phyloP scores from a whole-genome alignment of 2,329 filamentous ascomycete species.

The Aspergillus pseudoterreus region DNA sequence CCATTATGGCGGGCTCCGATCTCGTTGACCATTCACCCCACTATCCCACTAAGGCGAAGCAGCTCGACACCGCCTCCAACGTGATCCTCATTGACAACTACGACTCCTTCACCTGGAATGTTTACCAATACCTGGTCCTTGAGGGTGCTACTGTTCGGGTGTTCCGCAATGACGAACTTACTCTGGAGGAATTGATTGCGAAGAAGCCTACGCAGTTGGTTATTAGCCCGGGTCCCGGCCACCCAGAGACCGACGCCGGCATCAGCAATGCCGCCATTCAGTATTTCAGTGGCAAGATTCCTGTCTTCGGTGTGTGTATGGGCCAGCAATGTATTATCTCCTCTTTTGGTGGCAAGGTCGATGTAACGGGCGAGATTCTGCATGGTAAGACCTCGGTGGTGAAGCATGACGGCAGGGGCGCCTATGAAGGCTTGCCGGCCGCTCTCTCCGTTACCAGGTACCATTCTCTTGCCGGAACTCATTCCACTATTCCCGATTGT shows the following conservation, averaged over 20 bases:
- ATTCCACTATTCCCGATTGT: constrained; percentile 77
- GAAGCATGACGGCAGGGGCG: constrained; percentile 84
- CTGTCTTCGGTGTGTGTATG: constrained; percentile 97
- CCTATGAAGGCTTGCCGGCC: constrained; percentile 77
- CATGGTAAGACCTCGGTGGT: constrained; percentile 95
- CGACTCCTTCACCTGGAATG: constrained; percentile 99
- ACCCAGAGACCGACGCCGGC: constrained; percentile 86
- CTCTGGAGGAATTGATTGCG: constrained; percentile 74
- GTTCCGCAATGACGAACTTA: constrained; percentile 87
- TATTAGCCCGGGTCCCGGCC: constrained; percentile 90
- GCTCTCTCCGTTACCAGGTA: constrained; percentile 87
- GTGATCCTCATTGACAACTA: constrained; percentile 98
- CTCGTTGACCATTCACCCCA: constrained; percentile 76
- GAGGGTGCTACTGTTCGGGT: constrained; percentile 90
- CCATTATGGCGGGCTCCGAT: constrained; percentile 35
- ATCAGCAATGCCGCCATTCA: constrained; percentile 88
- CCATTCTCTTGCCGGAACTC: constrained; percentile 90
- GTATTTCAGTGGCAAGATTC: constrained; percentile 90
- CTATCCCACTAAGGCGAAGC: constrained; percentile 70
- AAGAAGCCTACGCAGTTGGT: constrained; percentile 90
- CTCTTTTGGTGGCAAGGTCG: constrained; percentile 85
- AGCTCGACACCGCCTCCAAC: constrained; percentile 77
- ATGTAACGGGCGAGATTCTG: constrained; percentile 90
- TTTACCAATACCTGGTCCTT: constrained; percentile 97
- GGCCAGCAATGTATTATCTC: constrained; percentile 98